These are phyloP conservation scores for Xylaria intraflava DNA, from an alignment of 495 filamentous ascomycete species.

Conservation along the genomic window DNA sequence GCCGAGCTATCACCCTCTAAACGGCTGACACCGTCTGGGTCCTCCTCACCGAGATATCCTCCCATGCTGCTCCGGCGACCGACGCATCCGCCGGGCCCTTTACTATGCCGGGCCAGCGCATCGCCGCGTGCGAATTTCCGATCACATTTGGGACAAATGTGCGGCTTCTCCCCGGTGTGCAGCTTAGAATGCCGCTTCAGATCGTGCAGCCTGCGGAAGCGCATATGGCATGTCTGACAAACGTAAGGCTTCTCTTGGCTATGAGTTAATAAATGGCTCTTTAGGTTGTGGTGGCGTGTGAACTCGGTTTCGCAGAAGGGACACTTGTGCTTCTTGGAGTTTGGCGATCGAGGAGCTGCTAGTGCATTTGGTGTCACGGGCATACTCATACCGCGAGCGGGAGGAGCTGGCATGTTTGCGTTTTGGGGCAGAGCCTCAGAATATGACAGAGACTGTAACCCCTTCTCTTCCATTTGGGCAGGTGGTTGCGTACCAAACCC, in stretches of 20 bases:
- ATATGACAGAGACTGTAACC: constrained; percentile 38
- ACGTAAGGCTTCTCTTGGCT: constrained; percentile 97
- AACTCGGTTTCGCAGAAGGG: constrained; percentile 95
- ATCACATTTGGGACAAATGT: constrained; percentile 89
- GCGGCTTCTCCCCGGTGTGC: constrained; percentile 92
- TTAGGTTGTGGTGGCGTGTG: constrained; percentile 97
- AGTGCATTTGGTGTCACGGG: constrained; percentile 59
- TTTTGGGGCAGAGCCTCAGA: constrained; percentile 34
- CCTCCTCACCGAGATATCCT: constrained; percentile 75
- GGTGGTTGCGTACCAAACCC: constrained; percentile 36
- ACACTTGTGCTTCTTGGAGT: constrained; percentile 85
- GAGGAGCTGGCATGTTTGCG: constrained; percentile 33
- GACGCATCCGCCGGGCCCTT: constrained; percentile 92
- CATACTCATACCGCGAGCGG: constrained; percentile 65
- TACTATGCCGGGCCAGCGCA: constrained; percentile 88
- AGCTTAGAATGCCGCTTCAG: constrained; percentile 94
- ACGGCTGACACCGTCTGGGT: constrained; percentile 46
- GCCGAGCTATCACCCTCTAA: constrained; percentile 61
- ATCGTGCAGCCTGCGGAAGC: constrained; percentile 90
- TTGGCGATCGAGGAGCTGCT: constrained; percentile 49
- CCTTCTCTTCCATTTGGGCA: constrained; percentile 45
- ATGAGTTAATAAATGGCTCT: constrained; percentile 94
- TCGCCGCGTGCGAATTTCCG: constrained; percentile 93
- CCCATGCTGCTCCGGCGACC: constrained; percentile 82
- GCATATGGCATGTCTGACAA: constrained; percentile 79